Evolutionary conservation across 495 filamentous ascomycete genomes (phyloP).

Genomic region (Podospora australis): DNA sequence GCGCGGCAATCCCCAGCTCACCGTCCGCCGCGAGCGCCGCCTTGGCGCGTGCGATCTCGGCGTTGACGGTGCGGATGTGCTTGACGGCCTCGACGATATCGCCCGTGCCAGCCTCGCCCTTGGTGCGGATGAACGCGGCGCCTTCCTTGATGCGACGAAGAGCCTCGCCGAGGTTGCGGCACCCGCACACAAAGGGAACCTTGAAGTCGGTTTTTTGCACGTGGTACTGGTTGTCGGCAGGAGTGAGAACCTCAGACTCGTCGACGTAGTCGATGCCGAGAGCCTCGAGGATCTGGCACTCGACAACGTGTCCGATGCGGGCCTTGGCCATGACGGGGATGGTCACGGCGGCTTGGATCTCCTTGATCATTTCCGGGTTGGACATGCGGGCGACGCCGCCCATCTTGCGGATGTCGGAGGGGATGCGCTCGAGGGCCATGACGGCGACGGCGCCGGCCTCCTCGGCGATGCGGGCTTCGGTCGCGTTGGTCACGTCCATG

Average conservation of each 20-base stretch:
- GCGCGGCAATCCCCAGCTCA: constrained; percentile 62
- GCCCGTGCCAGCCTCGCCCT: constrained; percentile 97
- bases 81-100: constrained; percentile 95
- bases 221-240: constrained; percentile 84
- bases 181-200: constrained; percentile 93
- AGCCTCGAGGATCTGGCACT: constrained; percentile 96
- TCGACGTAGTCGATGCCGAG: constrained; percentile 97
- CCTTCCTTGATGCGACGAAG: constrained; percentile 87
- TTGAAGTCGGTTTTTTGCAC: constrained; percentile 81
- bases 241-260: constrained; percentile 94
- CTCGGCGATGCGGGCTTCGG: constrained; percentile 94
- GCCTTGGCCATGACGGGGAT: constrained; percentile 99
- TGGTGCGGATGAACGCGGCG: constrained; percentile 97
- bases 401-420: constrained; percentile 87
- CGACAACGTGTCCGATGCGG: constrained; percentile 94
- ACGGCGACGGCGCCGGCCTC: constrained; percentile 93
- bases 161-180: constrained; percentile 91
- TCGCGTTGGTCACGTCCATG: constrained; percentile 96
- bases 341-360: constrained; percentile 94
- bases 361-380: constrained; percentile 89
- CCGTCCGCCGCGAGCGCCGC: constrained; percentile 51
- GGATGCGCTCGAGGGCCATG: constrained; percentile 97
- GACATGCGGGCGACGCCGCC: constrained; percentile 97
- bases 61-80: constrained; percentile 88
- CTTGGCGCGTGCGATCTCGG: constrained; percentile 71